Conservation (phyloP, 2,329 filamentous ascomycete genomes). For the Zymoseptoria ardabiliae region DNA sequence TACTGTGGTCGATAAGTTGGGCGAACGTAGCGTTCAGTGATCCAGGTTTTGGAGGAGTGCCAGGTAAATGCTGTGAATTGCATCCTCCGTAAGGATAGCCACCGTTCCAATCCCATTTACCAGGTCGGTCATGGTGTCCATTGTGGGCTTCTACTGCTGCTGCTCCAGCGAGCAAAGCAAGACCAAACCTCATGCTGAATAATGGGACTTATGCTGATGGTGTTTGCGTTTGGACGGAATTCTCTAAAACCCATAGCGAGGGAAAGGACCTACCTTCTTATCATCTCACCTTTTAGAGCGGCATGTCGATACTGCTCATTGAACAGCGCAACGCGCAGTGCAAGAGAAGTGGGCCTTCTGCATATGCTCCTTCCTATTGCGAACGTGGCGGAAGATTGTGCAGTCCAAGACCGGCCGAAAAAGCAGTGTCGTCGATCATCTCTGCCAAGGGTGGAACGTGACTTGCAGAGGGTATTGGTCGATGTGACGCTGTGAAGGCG, state of each 20-base stretch:
- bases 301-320: background rate
- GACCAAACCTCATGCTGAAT: background rate
- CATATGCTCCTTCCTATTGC: background rate
- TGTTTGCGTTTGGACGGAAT: background rate
- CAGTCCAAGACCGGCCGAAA: background rate
- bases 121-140: background rate
- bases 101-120: constrained; percentile 10
- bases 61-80: constrained; percentile 5
- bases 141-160: background rate
- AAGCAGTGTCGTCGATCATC: background rate
- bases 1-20: constrained; percentile 53
- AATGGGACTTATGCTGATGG: background rate
- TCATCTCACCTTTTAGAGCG: background rate
- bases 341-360: background rate
- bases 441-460: background rate
- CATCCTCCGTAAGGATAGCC: constrained; percentile 8
- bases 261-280: background rate
- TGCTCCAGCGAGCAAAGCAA: background rate
- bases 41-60: constrained; percentile 1
- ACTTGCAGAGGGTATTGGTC: background rate
- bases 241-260: background rate
- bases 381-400: background rate
- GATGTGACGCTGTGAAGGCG: background rate
- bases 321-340: background rate
- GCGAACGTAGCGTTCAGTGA: constrained; percentile 36